Percentiles rank a stretch among this genome's conserved stretches.
phyloP scores from a whole-genome alignment of 2,329 filamentous ascomycete genomes.

The Claviceps cyperi region DNA sequence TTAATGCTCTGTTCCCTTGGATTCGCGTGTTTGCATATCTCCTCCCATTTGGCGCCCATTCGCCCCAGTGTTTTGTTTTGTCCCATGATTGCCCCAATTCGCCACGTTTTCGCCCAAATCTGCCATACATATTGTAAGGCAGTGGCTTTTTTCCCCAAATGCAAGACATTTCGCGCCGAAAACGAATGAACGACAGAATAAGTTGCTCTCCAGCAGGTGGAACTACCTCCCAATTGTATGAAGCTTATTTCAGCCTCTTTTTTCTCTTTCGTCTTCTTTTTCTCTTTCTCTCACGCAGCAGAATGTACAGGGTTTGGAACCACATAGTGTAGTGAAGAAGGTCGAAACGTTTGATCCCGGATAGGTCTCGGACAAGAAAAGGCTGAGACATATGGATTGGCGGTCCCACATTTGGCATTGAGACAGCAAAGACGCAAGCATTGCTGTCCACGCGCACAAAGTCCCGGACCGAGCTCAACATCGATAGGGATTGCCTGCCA shows the following conservation, averaged over 20 bases:
- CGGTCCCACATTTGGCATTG: neutral
- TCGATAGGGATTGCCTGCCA: neutral
- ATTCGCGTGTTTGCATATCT: too few relatives aligned
- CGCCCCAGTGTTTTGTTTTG: too few relatives aligned
- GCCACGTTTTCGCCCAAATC: too few relatives aligned
- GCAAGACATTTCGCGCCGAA: too few relatives aligned
- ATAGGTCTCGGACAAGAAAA: neutral
- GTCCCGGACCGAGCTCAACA: neutral
- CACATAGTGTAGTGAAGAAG: neutral
- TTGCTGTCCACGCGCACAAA: neutral
- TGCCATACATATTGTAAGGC: too few relatives aligned
- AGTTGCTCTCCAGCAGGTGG: neutral
- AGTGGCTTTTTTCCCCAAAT: too few relatives aligned
- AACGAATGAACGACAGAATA: too few relatives aligned
- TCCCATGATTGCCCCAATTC: too few relatives aligned
- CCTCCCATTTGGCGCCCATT: too few relatives aligned
- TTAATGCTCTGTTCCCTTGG: too few relatives aligned
- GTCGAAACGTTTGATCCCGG: neutral
- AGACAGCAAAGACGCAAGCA: neutral
- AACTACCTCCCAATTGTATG: too few relatives aligned
- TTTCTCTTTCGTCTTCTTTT: neutral
- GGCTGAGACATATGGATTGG: neutral
- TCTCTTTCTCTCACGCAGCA: neutral
- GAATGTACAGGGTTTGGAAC: neutral
- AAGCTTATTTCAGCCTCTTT: neutral